Conservation (phyloP, 345 rosid species). For the Sonneratia caseolaris region DNA sequence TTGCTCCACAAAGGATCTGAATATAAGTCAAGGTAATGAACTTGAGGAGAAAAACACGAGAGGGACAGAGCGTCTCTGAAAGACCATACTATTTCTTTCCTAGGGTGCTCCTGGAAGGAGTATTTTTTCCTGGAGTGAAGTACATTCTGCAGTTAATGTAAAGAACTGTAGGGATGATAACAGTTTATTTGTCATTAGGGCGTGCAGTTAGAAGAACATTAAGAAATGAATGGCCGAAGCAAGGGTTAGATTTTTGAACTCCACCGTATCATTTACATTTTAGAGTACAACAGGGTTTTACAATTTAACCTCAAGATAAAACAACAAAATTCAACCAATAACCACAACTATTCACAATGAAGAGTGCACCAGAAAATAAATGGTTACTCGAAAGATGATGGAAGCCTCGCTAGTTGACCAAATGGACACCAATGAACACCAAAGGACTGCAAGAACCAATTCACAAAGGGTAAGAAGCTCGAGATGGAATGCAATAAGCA, state of each 20-base stretch:
- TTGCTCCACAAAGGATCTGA: no score
- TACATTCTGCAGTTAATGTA: background rate
- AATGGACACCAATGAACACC: conserved; percentile 97
- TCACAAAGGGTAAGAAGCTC: conserved; percentile 11
- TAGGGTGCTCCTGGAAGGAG: no score
- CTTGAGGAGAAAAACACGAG: background rate
- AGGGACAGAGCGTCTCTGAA: background rate
- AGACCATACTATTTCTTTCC: background rate
- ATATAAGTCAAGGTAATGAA: no score
- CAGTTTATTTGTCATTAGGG: background rate
- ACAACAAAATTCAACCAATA: background rate
- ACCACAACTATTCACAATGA: background rate
- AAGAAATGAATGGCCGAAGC: background rate
- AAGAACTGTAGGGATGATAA: background rate
- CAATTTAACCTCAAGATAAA: no score
- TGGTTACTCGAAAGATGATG: conserved; percentile 43
- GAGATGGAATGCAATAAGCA: conserved; percentile 1
- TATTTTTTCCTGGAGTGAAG: background rate
- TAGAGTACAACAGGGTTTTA: background rate
- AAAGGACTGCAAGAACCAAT: conserved; percentile 57
- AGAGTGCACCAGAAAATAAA: background rate
- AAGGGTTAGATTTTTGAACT: background rate
- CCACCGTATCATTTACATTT: background rate
- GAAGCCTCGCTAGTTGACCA: conserved; percentile 62
- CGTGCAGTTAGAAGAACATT: background rate